These are phyloP conservation scores for Thuidium tamariscinum DNA, from an alignment of 225 moss, liverwort and hornwort species.

Conservation along the genomic window DNA sequence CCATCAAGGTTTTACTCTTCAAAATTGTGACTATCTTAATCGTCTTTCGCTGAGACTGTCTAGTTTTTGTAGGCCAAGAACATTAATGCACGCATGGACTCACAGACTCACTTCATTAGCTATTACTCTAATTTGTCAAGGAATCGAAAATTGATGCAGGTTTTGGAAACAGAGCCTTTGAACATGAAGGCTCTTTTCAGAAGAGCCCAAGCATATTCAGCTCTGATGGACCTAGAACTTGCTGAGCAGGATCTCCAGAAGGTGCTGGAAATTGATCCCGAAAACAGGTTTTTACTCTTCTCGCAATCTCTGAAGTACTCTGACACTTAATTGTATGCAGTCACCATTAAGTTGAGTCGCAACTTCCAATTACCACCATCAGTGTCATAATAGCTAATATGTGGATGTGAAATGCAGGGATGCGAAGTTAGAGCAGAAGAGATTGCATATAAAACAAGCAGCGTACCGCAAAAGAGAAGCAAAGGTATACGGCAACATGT, in stretches of 20 bases:
- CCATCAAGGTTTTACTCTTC: conserved; percentile 47
- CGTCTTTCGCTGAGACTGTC: neutral
- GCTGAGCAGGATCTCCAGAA: conserved; percentile 73
- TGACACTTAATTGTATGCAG: neutral
- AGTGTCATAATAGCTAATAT: neutral
- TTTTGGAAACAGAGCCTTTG: conserved; percentile 50
- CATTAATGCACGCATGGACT: neutral
- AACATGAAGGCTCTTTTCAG: conserved; percentile 79
- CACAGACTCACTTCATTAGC: neutral
- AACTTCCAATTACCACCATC: conserved; percentile 6
- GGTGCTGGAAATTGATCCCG: conserved; percentile 55
- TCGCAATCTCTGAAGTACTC: neutral
- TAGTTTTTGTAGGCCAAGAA: neutral
- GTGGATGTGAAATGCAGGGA: conserved; percentile 4
- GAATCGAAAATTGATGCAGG: conserved; percentile 22
- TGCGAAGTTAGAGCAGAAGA: conserved; percentile 33
- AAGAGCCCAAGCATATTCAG: conserved; percentile 62
- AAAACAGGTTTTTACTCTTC: conserved; percentile 28
- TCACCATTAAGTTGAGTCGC: neutral
- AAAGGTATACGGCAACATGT: conserved; percentile 80
- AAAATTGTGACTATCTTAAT: neutral
- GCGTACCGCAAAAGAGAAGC: conserved; percentile 72
- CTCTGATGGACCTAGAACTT: conserved; percentile 54
- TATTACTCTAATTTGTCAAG: neutral
- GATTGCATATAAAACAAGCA: conserved; percentile 35